Base-by-base conservation (phyloP, 305 asterid species). In the Rubia peregrina region DNA sequence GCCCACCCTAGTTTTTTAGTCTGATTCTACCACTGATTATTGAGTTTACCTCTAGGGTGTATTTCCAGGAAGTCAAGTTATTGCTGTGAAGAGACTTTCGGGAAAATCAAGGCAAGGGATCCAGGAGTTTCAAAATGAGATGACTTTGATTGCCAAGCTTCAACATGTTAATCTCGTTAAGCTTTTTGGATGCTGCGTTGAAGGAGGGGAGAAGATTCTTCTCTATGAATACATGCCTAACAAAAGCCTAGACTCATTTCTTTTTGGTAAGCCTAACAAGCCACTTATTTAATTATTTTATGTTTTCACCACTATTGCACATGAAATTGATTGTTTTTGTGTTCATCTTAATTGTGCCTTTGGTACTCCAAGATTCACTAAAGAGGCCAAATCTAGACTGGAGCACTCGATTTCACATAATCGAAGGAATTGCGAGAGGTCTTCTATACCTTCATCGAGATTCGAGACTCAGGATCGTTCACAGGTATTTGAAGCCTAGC, bases 351-450 rank as follows among this genome's bases (percentile, higher is more conserved):
- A 67, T 4, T 51, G 7, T 51, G 7, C 57, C 33, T 38, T 67
- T 69, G 56, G 26, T 40, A 19, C 61, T 38, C 51, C 85, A 90
- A 51, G 98, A 88, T 70, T 19, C 82, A 40, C 88, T 72, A 61
- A 90, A 85, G 80, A 81, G 83, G 77, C 59, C 76, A 9, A 79
- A 60, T 65, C 87, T 93, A 53, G 89, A 83, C 70, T 93, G 98
- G 98, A 80, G 74, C 44, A 80, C 79, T 75, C 83, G 97, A 55
- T 86, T 85, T 48, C 77, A 24, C 42, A 88, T 93, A 66, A 93
- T 93, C 26, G 91, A 85, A 81, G 98, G 98, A 68, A 85, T 91
- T 55, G 97, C 96, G 11, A 75, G 98, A 82, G 97, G 97, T 73
- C 89, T 93, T 73, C 80, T 93, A 9, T 93, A 93, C 83, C 88